Conservation (phyloP, 768 basidiomycete species). For the Cystofilobasidium macerans region DNA sequence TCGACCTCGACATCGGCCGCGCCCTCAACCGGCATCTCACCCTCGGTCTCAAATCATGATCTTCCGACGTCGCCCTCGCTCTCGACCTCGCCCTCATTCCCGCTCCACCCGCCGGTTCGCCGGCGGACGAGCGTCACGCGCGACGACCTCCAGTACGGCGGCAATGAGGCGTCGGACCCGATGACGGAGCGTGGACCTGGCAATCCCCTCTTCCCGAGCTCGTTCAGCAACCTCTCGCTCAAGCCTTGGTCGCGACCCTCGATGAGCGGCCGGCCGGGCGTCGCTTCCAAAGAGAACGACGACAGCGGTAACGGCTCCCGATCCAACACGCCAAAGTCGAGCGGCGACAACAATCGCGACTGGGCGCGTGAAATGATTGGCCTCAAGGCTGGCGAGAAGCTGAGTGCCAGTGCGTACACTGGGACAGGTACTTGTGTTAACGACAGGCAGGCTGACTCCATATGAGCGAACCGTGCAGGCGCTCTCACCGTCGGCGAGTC, state of each 20-base stretch:
- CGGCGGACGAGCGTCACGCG: background rate
- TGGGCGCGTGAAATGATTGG: conserved; percentile 7
- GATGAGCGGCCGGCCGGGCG: background rate
- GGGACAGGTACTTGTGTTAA: background rate
- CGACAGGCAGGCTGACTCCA: background rate
- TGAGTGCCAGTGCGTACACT: background rate
- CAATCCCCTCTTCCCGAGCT: background rate
- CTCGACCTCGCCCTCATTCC: background rate
- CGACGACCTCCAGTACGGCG: conserved; percentile 20
- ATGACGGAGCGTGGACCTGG: conserved; percentile 9
- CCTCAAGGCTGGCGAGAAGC: background rate
- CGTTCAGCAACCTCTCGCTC: background rate
- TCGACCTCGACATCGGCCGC: background rate
- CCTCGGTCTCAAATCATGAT: background rate
- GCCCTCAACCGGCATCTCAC: background rate
- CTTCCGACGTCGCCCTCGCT: background rate
- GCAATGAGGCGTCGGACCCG: background rate
- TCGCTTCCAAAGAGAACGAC: background rate
- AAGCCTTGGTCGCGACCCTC: background rate
- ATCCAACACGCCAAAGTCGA: background rate
- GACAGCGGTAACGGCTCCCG: background rate
- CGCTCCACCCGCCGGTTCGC: background rate
- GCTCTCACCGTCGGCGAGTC: background rate
- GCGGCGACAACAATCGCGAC: background rate
- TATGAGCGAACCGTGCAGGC: background rate